Conservation (phyloP, 2,329 filamentous ascomycete species). For the Fusarium udum region DNA sequence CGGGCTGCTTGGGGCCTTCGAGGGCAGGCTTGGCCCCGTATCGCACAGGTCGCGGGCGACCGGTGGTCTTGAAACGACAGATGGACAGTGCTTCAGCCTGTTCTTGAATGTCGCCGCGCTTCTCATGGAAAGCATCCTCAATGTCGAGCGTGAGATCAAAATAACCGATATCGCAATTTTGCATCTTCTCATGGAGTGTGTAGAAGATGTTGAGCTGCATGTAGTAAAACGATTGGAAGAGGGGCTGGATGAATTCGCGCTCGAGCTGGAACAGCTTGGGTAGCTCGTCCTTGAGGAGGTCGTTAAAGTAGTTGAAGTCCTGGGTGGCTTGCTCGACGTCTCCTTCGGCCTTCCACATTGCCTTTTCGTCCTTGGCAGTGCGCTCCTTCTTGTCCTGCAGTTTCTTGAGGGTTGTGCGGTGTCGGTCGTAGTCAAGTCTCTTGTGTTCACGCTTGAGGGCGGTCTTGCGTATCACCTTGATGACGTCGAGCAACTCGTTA, state of each 20-base stretch:
- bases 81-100: slow-evolving; percentile 85
- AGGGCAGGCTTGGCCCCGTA: slow-evolving; percentile 66
- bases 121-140: slow-evolving; percentile 88
- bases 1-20: slow-evolving; percentile 59
- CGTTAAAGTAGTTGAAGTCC: slow-evolving; percentile 98
- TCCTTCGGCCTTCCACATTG: slow-evolving; percentile 92
- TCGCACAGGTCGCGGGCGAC: slow-evolving; percentile 69
- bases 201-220: slow-evolving; percentile 99
- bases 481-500: slow-evolving; percentile 90
- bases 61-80: slow-evolving; percentile 90
- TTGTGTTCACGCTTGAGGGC: slow-evolving; percentile 94
- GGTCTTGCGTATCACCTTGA: slow-evolving; percentile 94
- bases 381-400: slow-evolving; percentile 98
- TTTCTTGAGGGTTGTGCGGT: slow-evolving; percentile 85
- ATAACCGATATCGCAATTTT: slow-evolving; percentile 95
- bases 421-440: slow-evolving; percentile 94
- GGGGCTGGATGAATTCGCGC: slow-evolving; percentile 91
- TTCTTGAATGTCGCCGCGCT: slow-evolving; percentile 88
- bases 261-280: slow-evolving; percentile 91
- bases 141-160: slow-evolving; percentile 93
- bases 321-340: slow-evolving; percentile 92
- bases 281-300: slow-evolving; percentile 93
- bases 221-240: slow-evolving; percentile 99
- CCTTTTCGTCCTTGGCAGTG: slow-evolving; percentile 95
- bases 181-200: slow-evolving; percentile 97